Percentiles rank a stretch among this genome's conserved stretches.
These are phyloP conservation scores for Ampelomyces quisqualis DNA, from an alignment of 2,329 filamentous ascomycete species.

Conservation along the genomic window DNA sequence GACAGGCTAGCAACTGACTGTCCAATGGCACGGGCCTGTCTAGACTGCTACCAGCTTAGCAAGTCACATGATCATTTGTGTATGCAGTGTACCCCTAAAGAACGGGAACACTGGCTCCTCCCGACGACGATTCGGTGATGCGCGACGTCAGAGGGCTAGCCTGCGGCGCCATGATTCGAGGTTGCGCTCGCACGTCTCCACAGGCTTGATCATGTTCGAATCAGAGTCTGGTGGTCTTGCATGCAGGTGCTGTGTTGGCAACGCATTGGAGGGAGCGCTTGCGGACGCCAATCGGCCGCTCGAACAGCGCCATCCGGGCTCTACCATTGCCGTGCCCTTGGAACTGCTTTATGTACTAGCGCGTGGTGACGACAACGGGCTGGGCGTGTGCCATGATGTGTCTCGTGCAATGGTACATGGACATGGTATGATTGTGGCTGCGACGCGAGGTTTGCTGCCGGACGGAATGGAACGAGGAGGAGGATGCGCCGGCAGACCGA, in stretches of 20 bases:
- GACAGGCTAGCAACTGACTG: slow-evolving; percentile 8
- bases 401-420: background rate
- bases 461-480: slow-evolving; percentile 1
- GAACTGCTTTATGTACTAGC: slow-evolving; percentile 20
- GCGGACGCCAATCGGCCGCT: slow-evolving; percentile 33
- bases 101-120: slow-evolving; percentile 30
- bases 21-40: slow-evolving; percentile 15
- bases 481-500: background rate
- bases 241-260: slow-evolving; percentile 41
- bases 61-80: slow-evolving; percentile 28
- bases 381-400: background rate
- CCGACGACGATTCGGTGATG: slow-evolving; percentile 38
- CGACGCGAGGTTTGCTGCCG: slow-evolving; percentile 5
- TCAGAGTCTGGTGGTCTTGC: slow-evolving; percentile 16
- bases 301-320: slow-evolving; percentile 17
- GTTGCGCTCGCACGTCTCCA: slow-evolving; percentile 23
- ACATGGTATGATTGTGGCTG: slow-evolving; percentile 11
- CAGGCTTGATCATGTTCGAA: slow-evolving; percentile 24
- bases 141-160: slow-evolving; percentile 22
- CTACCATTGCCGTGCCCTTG: slow-evolving; percentile 34
- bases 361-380: slow-evolving; percentile 27
- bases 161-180: slow-evolving; percentile 30
- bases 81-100: slow-evolving; percentile 21
- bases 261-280: slow-evolving; percentile 38
- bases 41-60: slow-evolving; percentile 18